Percentiles rank a stretch among this genome's conserved stretches.
Conservation (phyloP, 169 alveolate genomes). For the Eimeria sp. region DNA sequence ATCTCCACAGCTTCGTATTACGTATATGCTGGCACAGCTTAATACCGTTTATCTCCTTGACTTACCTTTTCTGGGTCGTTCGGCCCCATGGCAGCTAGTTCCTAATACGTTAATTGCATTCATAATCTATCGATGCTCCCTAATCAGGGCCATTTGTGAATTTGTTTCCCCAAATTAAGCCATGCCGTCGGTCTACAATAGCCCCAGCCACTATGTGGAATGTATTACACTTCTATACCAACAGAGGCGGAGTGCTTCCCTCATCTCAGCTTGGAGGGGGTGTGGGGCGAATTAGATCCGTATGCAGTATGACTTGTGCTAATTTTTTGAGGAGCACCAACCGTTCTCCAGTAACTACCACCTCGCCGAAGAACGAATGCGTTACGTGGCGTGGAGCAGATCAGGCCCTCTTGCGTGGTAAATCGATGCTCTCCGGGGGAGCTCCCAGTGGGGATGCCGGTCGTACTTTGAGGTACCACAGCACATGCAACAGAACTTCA, state of each 20-base stretch:
- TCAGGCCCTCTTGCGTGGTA: neutral
- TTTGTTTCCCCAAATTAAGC: neutral
- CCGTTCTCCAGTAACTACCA: neutral
- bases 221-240: neutral
- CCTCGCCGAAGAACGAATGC: neutral
- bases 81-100: neutral
- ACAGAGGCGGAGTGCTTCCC: neutral
- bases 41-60: neutral
- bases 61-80: neutral
- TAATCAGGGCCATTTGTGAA: neutral
- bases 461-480: neutral
- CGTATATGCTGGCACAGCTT: neutral
- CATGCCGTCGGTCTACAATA: neutral
- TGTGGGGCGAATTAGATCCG: neutral
- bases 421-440: neutral
- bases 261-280: neutral
- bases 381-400: neutral
- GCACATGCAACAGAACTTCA: neutral
- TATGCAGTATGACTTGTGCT: neutral
- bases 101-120: neutral
- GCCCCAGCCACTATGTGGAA: neutral
- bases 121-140: neutral
- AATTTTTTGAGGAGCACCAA: neutral
- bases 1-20: neutral
- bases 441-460: neutral